These are phyloP conservation scores for Pseudogymnoascus sp. DNA, from an alignment of 2,329 filamentous ascomycete genomes.

Conservation along the genomic window DNA sequence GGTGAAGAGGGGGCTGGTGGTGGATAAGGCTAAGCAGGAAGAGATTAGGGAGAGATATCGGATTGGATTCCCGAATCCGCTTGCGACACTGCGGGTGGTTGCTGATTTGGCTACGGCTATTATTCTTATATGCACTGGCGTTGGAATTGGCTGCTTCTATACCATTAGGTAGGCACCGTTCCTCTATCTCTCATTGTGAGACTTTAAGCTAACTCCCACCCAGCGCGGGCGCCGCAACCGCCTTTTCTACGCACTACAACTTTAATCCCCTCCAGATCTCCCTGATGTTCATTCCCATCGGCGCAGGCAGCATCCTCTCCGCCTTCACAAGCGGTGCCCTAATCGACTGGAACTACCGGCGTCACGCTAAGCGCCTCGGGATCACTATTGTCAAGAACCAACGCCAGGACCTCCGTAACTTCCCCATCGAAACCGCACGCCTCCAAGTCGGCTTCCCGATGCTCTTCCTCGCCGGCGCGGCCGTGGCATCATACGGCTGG, in stretches of 20 bases:
- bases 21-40: slow-evolving; percentile 21
- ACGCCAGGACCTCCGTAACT: slow-evolving; percentile 40
- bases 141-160: slow-evolving; percentile 46
- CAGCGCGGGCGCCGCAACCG: slow-evolving; percentile 36
- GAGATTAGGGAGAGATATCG: slow-evolving; percentile 24
- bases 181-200: not conserved
- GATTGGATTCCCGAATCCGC: slow-evolving; percentile 31
- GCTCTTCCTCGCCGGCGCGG: slow-evolving; percentile 41
- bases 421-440: slow-evolving; percentile 46
- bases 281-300: slow-evolving; percentile 44
- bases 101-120: slow-evolving; percentile 37
- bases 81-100: slow-evolving; percentile 35
- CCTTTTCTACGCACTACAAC: slow-evolving; percentile 43
- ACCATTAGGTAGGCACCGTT: slow-evolving; percentile 21
- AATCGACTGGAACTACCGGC: slow-evolving; percentile 61
- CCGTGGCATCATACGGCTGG: slow-evolving; percentile 47
- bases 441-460: slow-evolving; percentile 45
- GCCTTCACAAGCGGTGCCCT: slow-evolving; percentile 42
- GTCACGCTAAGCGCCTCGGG: slow-evolving; percentile 47
- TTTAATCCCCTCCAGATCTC: slow-evolving; percentile 49
- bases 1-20: slow-evolving; percentile 13
- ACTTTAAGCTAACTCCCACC: slow-evolving; percentile 20
- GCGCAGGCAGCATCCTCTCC: slow-evolving; percentile 38
- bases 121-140: slow-evolving; percentile 34
- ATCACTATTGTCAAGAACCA: slow-evolving; percentile 47